A percentile compares a stretch with the other conserved stretches of the same genome.
These are phyloP conservation scores for Tuber borchii DNA, from an alignment of 495 filamentous ascomycete species.

Conservation along the genomic window DNA sequence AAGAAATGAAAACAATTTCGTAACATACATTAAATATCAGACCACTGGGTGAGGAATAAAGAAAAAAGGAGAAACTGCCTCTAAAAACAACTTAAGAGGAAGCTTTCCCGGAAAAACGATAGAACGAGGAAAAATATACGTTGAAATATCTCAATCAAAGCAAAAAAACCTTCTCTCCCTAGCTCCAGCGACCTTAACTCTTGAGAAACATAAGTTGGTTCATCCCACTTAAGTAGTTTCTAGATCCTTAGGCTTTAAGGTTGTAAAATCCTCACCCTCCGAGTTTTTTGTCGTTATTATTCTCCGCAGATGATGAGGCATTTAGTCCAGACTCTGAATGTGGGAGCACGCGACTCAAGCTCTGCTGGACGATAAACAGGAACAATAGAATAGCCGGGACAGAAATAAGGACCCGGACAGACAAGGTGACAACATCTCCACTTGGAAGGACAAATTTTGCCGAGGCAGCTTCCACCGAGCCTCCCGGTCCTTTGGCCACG, in stretches of 20 bases:
- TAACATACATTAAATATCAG: not conserved
- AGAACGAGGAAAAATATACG: not conserved
- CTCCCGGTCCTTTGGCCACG: not conserved
- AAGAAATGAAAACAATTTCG: not conserved
- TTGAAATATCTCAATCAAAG: not conserved
- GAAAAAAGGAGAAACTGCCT: not conserved
- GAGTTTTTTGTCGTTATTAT: no score
- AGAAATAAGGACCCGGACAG: not conserved
- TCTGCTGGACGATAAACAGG: not conserved
- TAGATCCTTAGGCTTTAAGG: not conserved
- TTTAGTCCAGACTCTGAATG: no score
- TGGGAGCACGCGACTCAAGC: not conserved
- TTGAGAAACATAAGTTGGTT: not conserved
- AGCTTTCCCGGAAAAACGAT: not conserved
- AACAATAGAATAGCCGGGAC: not conserved
- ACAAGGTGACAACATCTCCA: not conserved
- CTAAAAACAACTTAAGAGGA: not conserved
- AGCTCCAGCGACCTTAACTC: not conserved
- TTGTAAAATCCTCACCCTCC: no score
- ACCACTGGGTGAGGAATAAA: not conserved
- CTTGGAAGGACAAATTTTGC: not conserved
- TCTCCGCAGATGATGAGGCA: no score
- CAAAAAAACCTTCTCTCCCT: no score
- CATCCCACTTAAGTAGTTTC: not conserved
- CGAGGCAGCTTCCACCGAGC: not conserved